These are phyloP conservation scores for Oryza meyeriana DNA, from an alignment of 176 grass and related monocot species.

Conservation along the genomic window DNA sequence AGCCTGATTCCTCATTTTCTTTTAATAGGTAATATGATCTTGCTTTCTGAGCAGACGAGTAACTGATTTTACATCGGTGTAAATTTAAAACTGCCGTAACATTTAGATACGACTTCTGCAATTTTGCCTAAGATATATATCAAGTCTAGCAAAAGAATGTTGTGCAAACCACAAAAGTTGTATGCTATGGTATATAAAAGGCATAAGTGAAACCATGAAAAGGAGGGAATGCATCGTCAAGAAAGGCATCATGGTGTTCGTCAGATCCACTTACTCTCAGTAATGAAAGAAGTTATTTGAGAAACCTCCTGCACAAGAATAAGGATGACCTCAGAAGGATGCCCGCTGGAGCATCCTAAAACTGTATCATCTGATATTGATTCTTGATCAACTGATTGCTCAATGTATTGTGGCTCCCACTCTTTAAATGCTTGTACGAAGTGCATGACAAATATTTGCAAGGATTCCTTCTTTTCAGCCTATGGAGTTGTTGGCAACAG, in stretches of 20 bases:
- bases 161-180: background rate
- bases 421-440: conserved; percentile 87
- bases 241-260: background rate
- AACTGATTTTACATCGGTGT: background rate
- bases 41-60: background rate
- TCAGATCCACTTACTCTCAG: conserved; percentile 70
- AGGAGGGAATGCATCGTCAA: background rate
- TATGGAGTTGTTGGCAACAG: conserved; percentile 41
- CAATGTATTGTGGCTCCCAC: conserved; percentile 66
- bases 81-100: background rate
- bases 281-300: conserved; percentile 67
- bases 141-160: background rate
- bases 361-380: conserved; percentile 57
- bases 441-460: conserved; percentile 88
- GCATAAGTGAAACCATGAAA: background rate
- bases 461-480: conserved; percentile 84
- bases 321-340: conserved; percentile 95
- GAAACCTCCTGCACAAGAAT: conserved; percentile 88
- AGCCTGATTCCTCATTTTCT: background rate
- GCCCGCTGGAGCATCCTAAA: conserved; percentile 78
- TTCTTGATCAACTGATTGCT: conserved; percentile 44
- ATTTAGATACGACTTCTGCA: conserved; percentile 11
- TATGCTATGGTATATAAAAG: conserved; percentile 16
- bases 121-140: background rate
- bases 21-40: background rate